Conservation (phyloP, 2,329 filamentous ascomycete genomes). For the Ophiostoma tasmaniense region DNA sequence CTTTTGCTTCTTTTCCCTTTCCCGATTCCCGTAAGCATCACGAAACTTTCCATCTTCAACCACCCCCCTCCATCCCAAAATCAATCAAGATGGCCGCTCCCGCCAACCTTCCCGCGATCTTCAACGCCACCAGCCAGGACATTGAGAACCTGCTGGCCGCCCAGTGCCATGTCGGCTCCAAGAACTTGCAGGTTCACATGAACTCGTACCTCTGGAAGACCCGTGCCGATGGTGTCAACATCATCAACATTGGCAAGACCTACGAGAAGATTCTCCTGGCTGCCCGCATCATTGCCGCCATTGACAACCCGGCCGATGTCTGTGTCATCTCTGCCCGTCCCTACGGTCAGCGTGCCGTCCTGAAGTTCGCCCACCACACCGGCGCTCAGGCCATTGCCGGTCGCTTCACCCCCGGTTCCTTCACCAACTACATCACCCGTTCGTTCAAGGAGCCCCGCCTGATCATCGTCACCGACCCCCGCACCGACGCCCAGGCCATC, state of each 20-base stretch:
- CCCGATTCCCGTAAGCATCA: conserved; percentile 11
- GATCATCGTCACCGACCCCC: conserved; percentile 98
- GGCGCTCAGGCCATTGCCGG: conserved; percentile 96
- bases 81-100: conserved; percentile 75
- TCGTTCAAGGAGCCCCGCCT: conserved; percentile 99
- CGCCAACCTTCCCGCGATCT: conserved; percentile 82
- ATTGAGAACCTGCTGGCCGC: conserved; percentile 99
- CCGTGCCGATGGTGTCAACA: conserved; percentile 94
- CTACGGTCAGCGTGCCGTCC: conserved; percentile 97
- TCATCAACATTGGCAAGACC: conserved; percentile 99
- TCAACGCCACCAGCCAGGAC: conserved; percentile 96
- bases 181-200: conserved; percentile 99
- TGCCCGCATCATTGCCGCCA: conserved; percentile 94
- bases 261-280: conserved; percentile 99
- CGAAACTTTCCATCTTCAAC: no score
- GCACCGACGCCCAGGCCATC: conserved; percentile 99
- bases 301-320: conserved; percentile 99
- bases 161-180: conserved; percentile 92
- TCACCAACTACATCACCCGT: conserved; percentile 99
- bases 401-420: conserved; percentile 99
- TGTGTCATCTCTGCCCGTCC: conserved; percentile 99
- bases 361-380: conserved; percentile 99
- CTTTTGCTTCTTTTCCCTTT: neutral
- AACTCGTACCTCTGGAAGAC: conserved; percentile 96
- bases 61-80: conserved; percentile 2